Base-by-base conservation (phyloP, 2,329 filamentous ascomycete species). In the Alternaria ethzedia region DNA sequence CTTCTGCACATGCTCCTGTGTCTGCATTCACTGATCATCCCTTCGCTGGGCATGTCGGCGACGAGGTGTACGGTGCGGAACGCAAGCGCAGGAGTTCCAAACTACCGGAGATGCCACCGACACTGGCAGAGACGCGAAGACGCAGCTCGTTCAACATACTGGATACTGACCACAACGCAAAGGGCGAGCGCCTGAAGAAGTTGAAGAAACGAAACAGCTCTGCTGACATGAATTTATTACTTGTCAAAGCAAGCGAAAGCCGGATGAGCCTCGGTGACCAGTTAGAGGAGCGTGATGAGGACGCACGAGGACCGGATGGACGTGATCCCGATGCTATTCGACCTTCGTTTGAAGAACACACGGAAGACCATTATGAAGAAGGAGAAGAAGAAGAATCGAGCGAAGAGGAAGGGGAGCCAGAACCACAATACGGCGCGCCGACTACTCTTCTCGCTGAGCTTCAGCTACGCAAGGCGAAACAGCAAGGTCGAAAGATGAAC, bases 381-480 rank as follows among this genome's bases (percentile, higher is more conserved):
- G 74, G 75, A 20, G 80, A 82, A 1, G 80, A 82, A 15, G 83
- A 84, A 10, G 82, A 77, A 47, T 73, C 74, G 17, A 80, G 81
- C 1, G 83, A 84, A 6, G 82, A 79, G 52, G 81, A 83, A 43
- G 63, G 69, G 6, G 65, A 71, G 23, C 70, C 75, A 51, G 67
- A 72, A 47, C 73, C 84, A 2, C 90, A 88, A 66, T 85, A 89
- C 57, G 93, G 92, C 1, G 87, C 90, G 5, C 96, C 96, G 1
- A 97, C 94, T 1, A 99, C 96, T 0, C 86, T 99, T 0, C 87
- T 99, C 23, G 96, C 96, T 0, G 96, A 99, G 78, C 84, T 99
- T 8, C 93, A 97, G 77, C 83, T 97, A 67, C 91, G 96, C 54
- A 98, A 99, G 78, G 90, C 92, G 63, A 92, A 97, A 71, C 90